Evolutionary conservation across 306 rosid species (phyloP), one percentile per base, ranked within the genome.

Genomic region (Abrus precatorius): DNA sequence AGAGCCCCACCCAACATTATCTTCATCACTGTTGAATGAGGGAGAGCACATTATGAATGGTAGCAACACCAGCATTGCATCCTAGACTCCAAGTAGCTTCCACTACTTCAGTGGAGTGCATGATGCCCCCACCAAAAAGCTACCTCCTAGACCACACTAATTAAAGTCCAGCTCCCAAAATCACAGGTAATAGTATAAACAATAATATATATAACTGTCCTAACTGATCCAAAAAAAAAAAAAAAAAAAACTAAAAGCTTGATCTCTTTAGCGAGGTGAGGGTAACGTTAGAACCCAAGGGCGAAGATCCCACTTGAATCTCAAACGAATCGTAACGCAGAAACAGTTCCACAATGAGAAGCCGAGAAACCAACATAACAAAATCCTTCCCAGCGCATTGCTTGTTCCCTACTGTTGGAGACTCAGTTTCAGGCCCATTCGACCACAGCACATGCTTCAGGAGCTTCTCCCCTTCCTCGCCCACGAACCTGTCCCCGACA

Each of bases 341-440:
- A 53, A 95, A 95, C 1, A 95, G 13, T 61, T 95, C 96, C 1
- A 93, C 96, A 9, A 95, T 83, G 3, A 95, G 41, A 30, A 95
- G 85, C 76, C 99, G 82, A 0, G 98, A 69, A 7, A 84, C 79
- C 79, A 93, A 54, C 0, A 87, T 79, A 27, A 89, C 92, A 1
- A 95, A 91, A 36, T 91, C 98, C 30, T 95, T 95, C 2, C 99
- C 99, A 0, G 89, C 99, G 56, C 99, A 95, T 71, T 95, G 99
- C 67, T 95, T 95, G 80, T 95, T 83, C 1, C 62, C 87, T 0
- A 84, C 72, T 0, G 79, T 68, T 0, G 99, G 98, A 0, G 27
- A 44, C 8, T 86, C 84, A 0, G 87, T 85, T 75, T 95, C 96
- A 0, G 92, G 96, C 0, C 99, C 99, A 55, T 95, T 95, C 7